Evolutionary conservation across 2,329 filamentous ascomycete genomes (phyloP), one percentile per base, ranked within the genome.

Genomic region (Neurospora sp.): DNA sequence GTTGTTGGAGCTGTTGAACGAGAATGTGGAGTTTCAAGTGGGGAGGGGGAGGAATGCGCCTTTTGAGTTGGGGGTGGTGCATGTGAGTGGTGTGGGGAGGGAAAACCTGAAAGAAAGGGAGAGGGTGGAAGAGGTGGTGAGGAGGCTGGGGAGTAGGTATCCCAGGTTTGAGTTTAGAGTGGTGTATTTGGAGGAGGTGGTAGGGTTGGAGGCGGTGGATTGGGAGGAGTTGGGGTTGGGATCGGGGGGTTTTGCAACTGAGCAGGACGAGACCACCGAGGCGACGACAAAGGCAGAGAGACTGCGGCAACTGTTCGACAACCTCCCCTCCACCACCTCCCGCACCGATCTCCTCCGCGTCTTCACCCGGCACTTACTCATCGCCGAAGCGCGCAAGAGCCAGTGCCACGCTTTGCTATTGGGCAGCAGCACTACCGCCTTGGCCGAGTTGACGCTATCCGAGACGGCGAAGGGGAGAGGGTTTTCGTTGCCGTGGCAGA

Each of bases 381-480:
- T 93, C 68, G 82, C 87, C 66, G 82, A 88, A 66, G 91, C 92
- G 10, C 84, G 86, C 72, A 62, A 62, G 9, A 9, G 3, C 52
- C 79, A 82, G 17, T 96, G 90, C 78, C 87, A 90, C 73, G 89
- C 89, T 13, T 85, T 98, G 58, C 81, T 98, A 1, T 90, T 96
- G 79, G 94, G 92, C 28, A 90, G 95, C 80, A 96, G 89, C 74
- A 97, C 96, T 23, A 97, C 93, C 5, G 88, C 90, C 17, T 88
- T 99, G 38, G 95, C 96, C 4, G 93, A 95, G 74, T 89, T 93
- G 76, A 92, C 93, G 0, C 87, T 99, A 15, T 85, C 93, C 7
- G 93, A 96, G 80, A 93, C 95, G 2, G 93, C 95, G 33, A 97
- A 97, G 80, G 96, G 96, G 1, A 87, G 95, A 67, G 96, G 95